Evolutionary conservation across 2,329 filamentous ascomycete species (phyloP), one percentile per base, ranked within the genome.

Genomic region (Alternaria gaisen): DNA sequence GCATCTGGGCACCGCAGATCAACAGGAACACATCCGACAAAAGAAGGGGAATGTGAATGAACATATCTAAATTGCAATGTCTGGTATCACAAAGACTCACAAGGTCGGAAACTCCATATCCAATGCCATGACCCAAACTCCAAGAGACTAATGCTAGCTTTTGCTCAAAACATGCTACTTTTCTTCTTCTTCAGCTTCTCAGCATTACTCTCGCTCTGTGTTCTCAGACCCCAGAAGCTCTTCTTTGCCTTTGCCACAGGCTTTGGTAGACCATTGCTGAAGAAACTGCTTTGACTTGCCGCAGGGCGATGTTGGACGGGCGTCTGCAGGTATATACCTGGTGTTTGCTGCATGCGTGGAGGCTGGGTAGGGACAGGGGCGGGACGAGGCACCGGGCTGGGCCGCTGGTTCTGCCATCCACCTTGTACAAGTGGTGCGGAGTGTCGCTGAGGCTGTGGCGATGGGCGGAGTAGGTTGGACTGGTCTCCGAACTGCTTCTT

Each of bases 401-500:
- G 66, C 28, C 59, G 55, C 26, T 64, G 66, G 12, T 53, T 59
- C 4, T 65, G 66, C 53, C 60, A 67, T 43, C 58, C 61, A 14
- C 61, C 53, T 51, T 68, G 68, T 16, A 69, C 52, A 10, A 69
- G 62, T 28, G 71, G 67, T 14, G 61, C 56, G 4, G 70, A 73
- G 46, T 74, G 69, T 12, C 71, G 64, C 22, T 70, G 71, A n/a
- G 59, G 50, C 14, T 70, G 67, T 18, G 51, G 69, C 26, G 61
- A 67, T 0, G 60, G 61, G 18, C 63, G 64, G 6, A 76, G 64
- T 5, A 78, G 61, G 28, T 69, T 71, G 26, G 68, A 71, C 50
- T 79, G 76, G 56, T 75, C 82, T 48, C 91, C 91, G 69, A 92
- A 94, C 68, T 90, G 78, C 67, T 83, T 86, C 22, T 87, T 83